A percentile compares a stretch with the other conserved stretches of the same genome.
Conservation (phyloP, 2,329 filamentous ascomycete species). For the Neonectria coccinea region DNA sequence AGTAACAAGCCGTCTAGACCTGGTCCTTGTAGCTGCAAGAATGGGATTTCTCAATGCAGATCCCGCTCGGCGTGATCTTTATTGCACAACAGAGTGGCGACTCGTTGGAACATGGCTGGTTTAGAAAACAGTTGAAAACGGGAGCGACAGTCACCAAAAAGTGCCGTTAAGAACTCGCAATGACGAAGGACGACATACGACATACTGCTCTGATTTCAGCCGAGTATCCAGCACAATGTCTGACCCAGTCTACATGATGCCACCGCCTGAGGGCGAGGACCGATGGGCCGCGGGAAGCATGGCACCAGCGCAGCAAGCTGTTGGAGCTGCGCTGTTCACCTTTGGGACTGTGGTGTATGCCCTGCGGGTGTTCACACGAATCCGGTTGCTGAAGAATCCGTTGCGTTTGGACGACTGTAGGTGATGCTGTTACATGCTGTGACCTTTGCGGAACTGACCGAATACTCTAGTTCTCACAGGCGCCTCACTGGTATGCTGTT, state of each 20-base stretch:
- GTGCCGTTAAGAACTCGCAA: background rate
- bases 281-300: slow-evolving; percentile 34
- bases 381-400: slow-evolving; percentile 30
- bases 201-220: background rate
- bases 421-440: rapidly evolving
- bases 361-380: slow-evolving; percentile 30
- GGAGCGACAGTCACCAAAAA: background rate
- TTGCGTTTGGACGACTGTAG: slow-evolving; percentile 35
- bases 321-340: slow-evolving; percentile 34
- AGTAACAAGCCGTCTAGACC: background rate
- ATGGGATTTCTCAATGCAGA: slow-evolving; percentile 27
- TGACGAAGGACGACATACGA: background rate
- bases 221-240: slow-evolving; percentile 23
- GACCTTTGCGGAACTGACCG: background rate
- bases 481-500: slow-evolving; percentile 36
- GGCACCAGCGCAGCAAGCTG: slow-evolving; percentile 25
- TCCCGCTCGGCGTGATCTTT: background rate
- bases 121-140: slow-evolving; percentile 4
- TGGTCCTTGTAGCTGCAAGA: background rate
- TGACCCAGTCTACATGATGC: slow-evolving; percentile 38
- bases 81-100: background rate
- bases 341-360: slow-evolving; percentile 33
- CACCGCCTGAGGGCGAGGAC: slow-evolving; percentile 30
- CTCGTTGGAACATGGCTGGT: background rate
- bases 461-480: slow-evolving; percentile 25